Evolutionary conservation across 495 filamentous ascomycete species (phyloP).

Genomic region (Parachaetomium inaequale): DNA sequence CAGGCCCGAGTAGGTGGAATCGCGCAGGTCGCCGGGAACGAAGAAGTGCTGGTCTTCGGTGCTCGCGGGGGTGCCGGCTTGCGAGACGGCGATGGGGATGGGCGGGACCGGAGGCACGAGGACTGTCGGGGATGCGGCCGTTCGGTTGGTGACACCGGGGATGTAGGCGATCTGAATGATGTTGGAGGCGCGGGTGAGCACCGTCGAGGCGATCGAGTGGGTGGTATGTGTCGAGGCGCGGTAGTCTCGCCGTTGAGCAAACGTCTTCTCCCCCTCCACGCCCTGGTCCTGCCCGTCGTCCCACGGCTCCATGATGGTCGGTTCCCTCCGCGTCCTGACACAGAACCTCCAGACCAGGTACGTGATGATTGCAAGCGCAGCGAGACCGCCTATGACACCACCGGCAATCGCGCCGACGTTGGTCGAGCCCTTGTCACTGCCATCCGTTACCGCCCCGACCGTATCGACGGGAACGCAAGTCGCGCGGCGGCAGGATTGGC

Average conservation of each 20-base stretch:
- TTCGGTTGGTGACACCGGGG: slow-evolving; percentile 92
- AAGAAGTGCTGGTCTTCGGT: slow-evolving; percentile 87
- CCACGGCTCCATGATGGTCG: slow-evolving; percentile 52
- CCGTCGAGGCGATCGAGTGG: slow-evolving; percentile 88
- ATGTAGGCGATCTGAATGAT: slow-evolving; percentile 99
- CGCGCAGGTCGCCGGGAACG: slow-evolving; percentile 85
- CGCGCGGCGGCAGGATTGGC: slow-evolving; percentile 37
- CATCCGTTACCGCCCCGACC: slow-evolving; percentile 23
- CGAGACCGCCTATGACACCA: slow-evolving; percentile 75
- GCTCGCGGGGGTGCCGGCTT: slow-evolving; percentile 52
- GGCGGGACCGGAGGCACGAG: slow-evolving; percentile 90
- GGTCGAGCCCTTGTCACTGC: slow-evolving; percentile 34
- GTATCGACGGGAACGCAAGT: slow-evolving; percentile 32
- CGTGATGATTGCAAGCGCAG: slow-evolving; percentile 61
- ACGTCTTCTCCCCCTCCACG: slow-evolving; percentile 55
- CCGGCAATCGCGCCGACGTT: slow-evolving; percentile 80
- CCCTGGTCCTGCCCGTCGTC: slow-evolving; percentile 52
- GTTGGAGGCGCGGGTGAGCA: slow-evolving; percentile 93
- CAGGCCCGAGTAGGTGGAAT: slow-evolving; percentile 72
- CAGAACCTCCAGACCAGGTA: slow-evolving; percentile 84
- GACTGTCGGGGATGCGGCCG: slow-evolving; percentile 73
- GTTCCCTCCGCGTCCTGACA: slow-evolving; percentile 71
- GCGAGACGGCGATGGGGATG: slow-evolving; percentile 67
- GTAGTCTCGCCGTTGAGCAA: slow-evolving; percentile 58
- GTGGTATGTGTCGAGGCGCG: slow-evolving; percentile 82